These are phyloP conservation scores for Aspergillus niger DNA, from an alignment of 2,329 filamentous ascomycete species.

Conservation along the genomic window DNA sequence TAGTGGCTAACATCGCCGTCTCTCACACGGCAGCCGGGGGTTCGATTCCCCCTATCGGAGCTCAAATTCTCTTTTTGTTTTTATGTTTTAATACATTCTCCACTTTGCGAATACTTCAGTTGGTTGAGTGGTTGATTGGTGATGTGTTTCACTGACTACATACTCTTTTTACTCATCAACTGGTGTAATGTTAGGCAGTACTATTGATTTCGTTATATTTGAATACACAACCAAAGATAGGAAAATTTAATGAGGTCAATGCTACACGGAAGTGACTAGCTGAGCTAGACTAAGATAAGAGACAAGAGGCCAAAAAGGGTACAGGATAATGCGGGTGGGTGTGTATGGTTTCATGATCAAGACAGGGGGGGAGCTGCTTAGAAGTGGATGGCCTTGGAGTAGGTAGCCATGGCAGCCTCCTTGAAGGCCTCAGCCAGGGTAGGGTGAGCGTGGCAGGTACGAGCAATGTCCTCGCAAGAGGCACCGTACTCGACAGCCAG, in stretches of 20 bases:
- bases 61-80: not conserved
- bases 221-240: conserved; percentile 17
- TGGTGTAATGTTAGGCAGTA: not conserved
- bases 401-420: conserved; percentile 98
- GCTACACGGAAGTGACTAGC: conserved; percentile 43
- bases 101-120: too few relatives aligned
- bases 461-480: conserved; percentile 88
- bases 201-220: conserved; percentile 2
- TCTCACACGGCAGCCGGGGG: conserved; percentile 32
- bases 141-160: too few relatives aligned
- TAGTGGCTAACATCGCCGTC: conserved; percentile 27
- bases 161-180: not conserved
- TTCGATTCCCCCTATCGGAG: conserved; percentile 31
- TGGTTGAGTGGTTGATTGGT: too few relatives aligned
- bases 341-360: conserved; percentile 16
- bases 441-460: conserved; percentile 95
- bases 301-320: conserved; percentile 14
- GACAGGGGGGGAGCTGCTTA: conserved; percentile 50
- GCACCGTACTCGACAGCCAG: conserved; percentile 96
- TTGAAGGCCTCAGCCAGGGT: conserved; percentile 98
- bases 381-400: conserved; percentile 94
- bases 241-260: conserved; percentile 38
- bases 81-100: not conserved
- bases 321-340: conserved; percentile 20
- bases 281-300: conserved; percentile 35